Base-by-base conservation (phyloP, 176 grass and related monocot species). In the Oryza australiensis region DNA sequence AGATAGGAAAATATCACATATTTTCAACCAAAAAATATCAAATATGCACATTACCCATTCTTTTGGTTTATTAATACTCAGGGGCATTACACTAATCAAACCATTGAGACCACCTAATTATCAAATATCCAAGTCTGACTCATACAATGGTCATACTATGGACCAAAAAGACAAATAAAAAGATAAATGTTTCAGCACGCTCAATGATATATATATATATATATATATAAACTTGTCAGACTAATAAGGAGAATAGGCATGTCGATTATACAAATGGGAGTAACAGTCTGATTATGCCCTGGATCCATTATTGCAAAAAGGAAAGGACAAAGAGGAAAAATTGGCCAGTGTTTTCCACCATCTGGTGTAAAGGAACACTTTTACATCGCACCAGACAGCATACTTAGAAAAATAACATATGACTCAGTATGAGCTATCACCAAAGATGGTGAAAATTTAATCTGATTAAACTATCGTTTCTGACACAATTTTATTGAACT, bases 11-110 rank as follows among this genome's bases (percentile, higher is more conserved):
- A n/a, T n/a, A n/a, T n/a, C 68, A 89, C 91, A 91, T 97, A 74
- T 72, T 75, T 76, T 45, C 30, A 89, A 62, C 26, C 0, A 78
- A n/a, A n/a, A 62, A 67, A 23, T 34, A 72, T 81, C 28, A 82
- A 32, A 92, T 51, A 79, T 38, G 16, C 30, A 64, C 27, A 80
- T 65, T 26, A 46, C 70, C 49, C 71, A 29, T n/a, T 22, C 32
- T 45, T 48, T 46, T 20, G 15, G 20, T 24, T 65, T 73, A 71
- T 33, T 15, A 66, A 66, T 66, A 23, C 9, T 9, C 66, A 23
- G 73, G 43, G 15, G 29, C 23, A 35, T 55, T 86, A 40, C 41
- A 79, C 10, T 35, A 40, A 26, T 51, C 15, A 78, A 38, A 5
- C 16, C 22, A 81, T 84, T 32, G 55, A 27, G 64, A 33, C 46